A percentile compares a stretch with the other conserved stretches of the same genome.
Evolutionary conservation across 805 yeast species (phyloP).

Genomic region (Wickerhamomyces queroliae): DNA sequence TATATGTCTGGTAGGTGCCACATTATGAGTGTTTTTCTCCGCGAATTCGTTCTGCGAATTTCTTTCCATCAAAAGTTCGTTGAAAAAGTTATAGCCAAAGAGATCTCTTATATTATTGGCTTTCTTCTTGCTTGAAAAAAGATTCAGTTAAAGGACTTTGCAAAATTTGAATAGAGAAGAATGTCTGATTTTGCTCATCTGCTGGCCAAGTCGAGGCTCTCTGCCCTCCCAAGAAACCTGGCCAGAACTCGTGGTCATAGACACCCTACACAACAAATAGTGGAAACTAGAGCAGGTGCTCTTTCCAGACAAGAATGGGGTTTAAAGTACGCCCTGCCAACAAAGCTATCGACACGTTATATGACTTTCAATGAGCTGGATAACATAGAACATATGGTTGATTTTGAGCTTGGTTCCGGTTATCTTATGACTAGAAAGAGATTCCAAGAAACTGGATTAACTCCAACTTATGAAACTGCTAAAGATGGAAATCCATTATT

Average conservation of each 20-base stretch:
- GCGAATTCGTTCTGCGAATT: neutral
- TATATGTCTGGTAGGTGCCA: too few relatives aligned
- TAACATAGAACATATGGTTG: constrained; percentile 60
- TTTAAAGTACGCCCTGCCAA: constrained; percentile 64
- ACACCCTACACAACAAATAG: constrained; percentile 66
- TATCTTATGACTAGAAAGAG: constrained; percentile 54
- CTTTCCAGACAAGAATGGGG: constrained; percentile 71
- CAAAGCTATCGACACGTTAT: constrained; percentile 49
- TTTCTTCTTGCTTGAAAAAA: neutral
- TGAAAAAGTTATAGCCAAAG: neutral
- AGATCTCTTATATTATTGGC: neutral
- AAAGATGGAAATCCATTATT: constrained; percentile 32
- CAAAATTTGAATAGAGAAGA: neutral
- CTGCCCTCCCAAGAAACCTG: constrained; percentile 27
- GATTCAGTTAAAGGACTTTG: neutral
- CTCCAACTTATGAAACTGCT: constrained; percentile 23
- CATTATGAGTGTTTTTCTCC: too few relatives aligned
- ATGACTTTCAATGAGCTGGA: constrained; percentile 64
- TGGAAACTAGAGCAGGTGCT: constrained; percentile 62
- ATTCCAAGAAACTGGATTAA: constrained; percentile 62
- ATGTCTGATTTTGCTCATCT: constrained; percentile 24
- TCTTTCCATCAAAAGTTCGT: neutral
- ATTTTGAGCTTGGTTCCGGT: constrained; percentile 60
- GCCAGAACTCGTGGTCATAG: constrained; percentile 8
- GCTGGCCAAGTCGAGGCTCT: constrained; percentile 26